Evolutionary conservation across 805 yeast species (phyloP).

Genomic region (Yarrowia divulgata): DNA sequence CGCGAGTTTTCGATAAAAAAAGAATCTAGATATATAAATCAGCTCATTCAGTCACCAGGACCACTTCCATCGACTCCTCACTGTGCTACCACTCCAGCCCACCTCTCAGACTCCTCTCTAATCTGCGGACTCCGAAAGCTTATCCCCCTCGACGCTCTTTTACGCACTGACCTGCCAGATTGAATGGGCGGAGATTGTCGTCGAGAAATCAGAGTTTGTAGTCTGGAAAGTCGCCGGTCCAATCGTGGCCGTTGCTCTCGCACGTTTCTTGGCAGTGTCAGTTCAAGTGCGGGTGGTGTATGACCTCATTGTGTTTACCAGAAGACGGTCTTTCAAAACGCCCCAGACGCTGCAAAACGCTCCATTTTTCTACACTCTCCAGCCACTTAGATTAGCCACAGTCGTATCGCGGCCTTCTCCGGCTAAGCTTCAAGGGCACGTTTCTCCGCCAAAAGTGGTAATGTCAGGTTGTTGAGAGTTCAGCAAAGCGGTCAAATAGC

Average conservation of each 20-base stretch:
- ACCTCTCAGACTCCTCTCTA: background rate
- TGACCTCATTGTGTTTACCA: no score
- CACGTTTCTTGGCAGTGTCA: slow-evolving; percentile 12
- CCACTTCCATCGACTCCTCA: no score
- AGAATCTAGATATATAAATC: no score
- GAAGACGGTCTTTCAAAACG: no score
- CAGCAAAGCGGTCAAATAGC: no score
- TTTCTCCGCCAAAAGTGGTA: background rate
- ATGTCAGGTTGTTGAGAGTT: background rate
- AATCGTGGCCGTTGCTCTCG: background rate
- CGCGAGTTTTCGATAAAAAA: no score
- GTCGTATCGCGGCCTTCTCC: background rate
- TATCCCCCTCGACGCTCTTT: background rate
- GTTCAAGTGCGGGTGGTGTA: background rate
- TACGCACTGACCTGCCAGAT: slow-evolving; percentile 21
- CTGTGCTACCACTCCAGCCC: background rate
- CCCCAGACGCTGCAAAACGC: background rate
- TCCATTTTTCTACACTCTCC: background rate
- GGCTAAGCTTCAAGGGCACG: background rate
- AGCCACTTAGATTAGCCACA: background rate
- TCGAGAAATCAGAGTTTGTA: slow-evolving; percentile 5
- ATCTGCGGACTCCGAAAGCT: background rate
- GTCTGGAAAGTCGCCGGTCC: background rate
- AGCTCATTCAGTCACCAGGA: no score
- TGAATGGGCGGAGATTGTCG: background rate